These are phyloP conservation scores for Fusarium sp. DNA, from an alignment of 2,329 filamentous ascomycete genomes.

Conservation along the genomic window DNA sequence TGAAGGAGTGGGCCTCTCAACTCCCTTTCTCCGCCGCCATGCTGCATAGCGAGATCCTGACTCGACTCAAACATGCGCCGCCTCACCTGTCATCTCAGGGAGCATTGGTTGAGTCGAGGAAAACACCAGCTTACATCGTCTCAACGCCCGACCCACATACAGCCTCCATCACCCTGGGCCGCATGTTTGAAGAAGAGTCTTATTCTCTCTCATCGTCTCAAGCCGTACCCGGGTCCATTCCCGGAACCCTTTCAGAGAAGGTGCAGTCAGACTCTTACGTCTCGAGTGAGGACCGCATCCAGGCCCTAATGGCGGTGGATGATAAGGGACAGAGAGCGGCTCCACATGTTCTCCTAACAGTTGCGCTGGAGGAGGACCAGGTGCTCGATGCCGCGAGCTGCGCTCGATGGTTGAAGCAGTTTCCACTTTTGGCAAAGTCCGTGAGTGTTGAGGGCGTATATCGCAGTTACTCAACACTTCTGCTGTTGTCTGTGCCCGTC, in stretches of 20 bases:
- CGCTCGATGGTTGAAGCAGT: conserved; percentile 44
- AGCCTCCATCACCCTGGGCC: conserved; percentile 42
- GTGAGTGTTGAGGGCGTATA: conserved; percentile 42
- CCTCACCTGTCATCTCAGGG: conserved; percentile 39
- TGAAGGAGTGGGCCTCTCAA: conserved; percentile 43
- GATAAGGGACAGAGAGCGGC: conserved; percentile 37
- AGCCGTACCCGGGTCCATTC: conserved; percentile 34
- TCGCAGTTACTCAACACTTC: conserved; percentile 41
- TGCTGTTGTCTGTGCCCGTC: conserved; percentile 43
- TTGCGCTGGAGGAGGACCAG: conserved; percentile 43
- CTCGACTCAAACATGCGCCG: conserved; percentile 41
- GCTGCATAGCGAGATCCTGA: conserved; percentile 44
- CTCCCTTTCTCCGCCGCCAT: conserved; percentile 44
- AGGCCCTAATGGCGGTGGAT: conserved; percentile 34
- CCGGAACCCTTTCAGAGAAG: conserved; percentile 37
- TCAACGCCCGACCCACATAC: conserved; percentile 42
- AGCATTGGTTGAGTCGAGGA: conserved; percentile 40
- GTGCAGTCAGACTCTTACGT: conserved; percentile 35
- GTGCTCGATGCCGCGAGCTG: conserved; percentile 42
- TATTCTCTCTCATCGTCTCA: conserved; percentile 35
- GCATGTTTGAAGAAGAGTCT: conserved; percentile 35
- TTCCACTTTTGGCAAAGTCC: conserved; percentile 42
- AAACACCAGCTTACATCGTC: conserved; percentile 43
- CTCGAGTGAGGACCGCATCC: conserved; percentile 40
- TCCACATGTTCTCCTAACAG: conserved; percentile 42